phyloP scores from a whole-genome alignment of 768 basidiomycete genomes.

The Lactarius psammicola region DNA sequence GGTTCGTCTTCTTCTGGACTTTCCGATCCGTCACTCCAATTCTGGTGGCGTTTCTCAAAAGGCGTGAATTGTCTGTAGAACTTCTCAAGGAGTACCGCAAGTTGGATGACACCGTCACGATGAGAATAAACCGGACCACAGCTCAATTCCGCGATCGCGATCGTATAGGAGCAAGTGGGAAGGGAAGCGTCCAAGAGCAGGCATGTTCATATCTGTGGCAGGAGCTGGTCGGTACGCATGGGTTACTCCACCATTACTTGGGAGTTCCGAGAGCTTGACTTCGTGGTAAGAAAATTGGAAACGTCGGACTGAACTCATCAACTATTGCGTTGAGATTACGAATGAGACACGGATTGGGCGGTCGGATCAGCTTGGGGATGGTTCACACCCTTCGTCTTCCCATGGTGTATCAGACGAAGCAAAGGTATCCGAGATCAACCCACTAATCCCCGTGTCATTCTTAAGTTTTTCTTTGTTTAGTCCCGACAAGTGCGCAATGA shows the following conservation, averaged over 20 bases:
- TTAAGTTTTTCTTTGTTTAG: conserved; percentile 39
- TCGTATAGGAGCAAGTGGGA: conserved; percentile 45
- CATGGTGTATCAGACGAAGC: conserved; percentile 64
- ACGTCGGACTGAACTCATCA: conserved; percentile 66
- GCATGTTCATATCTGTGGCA: conserved; percentile 77
- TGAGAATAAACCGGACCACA: conserved; percentile 77
- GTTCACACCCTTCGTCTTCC: conserved; percentile 44
- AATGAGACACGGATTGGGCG: conserved; percentile 53
- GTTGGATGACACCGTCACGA: conserved; percentile 75
- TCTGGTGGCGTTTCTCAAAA: conserved; percentile 13
- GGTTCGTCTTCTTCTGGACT: conserved; percentile 39
- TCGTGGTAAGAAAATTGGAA: conserved; percentile 54
- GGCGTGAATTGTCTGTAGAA: conserved; percentile 44
- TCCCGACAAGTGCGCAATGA: conserved; percentile 75
- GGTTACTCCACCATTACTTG: conserved; percentile 29
- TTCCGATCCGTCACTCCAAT: conserved; percentile 9
- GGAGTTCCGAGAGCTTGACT: conserved; percentile 41
- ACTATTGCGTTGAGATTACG: conserved; percentile 71
- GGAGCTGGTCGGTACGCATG: conserved; percentile 63
- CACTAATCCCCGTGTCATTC: conserved; percentile 13
- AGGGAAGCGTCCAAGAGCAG: conserved; percentile 63
- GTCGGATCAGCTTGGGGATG: conserved; percentile 46
- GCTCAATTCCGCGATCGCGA: conserved; percentile 75
- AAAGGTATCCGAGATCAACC: conserved; percentile 49
- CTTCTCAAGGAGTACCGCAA: conserved; percentile 79